phyloP scores from a whole-genome alignment of 768 basidiomycete genomes.

The Pulveroboletus sp. region DNA sequence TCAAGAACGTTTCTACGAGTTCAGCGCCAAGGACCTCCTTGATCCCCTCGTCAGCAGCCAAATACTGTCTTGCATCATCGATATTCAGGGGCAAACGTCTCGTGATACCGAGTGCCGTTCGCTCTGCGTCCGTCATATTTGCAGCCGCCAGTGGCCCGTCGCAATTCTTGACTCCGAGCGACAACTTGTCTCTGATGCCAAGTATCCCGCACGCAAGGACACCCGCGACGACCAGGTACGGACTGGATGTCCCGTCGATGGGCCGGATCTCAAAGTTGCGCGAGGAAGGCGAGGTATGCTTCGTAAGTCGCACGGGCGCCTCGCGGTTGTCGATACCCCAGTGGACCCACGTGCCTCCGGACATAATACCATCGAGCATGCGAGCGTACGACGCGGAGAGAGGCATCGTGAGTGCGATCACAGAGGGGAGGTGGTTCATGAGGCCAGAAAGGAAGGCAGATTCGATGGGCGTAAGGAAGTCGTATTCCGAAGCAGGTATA shows the following conservation, averaged over 20 bases:
- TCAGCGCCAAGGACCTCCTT: slow-evolving; percentile 43
- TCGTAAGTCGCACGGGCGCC: slow-evolving; percentile 55
- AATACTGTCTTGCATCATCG: slow-evolving; percentile 43
- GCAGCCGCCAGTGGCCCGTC: slow-evolving; percentile 34
- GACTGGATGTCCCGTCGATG: slow-evolving; percentile 62
- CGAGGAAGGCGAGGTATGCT: slow-evolving; percentile 42
- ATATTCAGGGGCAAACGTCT: slow-evolving; percentile 49
- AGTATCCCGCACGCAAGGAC: slow-evolving; percentile 52
- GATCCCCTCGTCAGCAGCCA: slow-evolving; percentile 39
- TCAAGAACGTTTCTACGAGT: slow-evolving; percentile 45
- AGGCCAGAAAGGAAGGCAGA: slow-evolving; percentile 62
- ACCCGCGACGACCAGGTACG: slow-evolving; percentile 56
- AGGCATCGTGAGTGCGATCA: slow-evolving; percentile 59
- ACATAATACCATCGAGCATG: slow-evolving; percentile 64
- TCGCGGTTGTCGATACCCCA: slow-evolving; percentile 76
- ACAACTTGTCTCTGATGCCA: slow-evolving; percentile 42
- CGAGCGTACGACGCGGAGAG: slow-evolving; percentile 62
- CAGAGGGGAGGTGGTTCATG: slow-evolving; percentile 53
- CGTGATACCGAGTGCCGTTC: slow-evolving; percentile 45
- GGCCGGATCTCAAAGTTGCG: slow-evolving; percentile 63
- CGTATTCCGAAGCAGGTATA: slow-evolving; percentile 20
- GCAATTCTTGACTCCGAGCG: slow-evolving; percentile 41
- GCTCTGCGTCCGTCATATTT: slow-evolving; percentile 43
- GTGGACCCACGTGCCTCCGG: slow-evolving; percentile 65
- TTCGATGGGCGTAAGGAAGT: slow-evolving; percentile 43